Evolutionary conservation across 2,329 filamentous ascomycete genomes (phyloP), one percentile per base, ranked within the genome.

Genomic region (Claviceps fusiformis): DNA sequence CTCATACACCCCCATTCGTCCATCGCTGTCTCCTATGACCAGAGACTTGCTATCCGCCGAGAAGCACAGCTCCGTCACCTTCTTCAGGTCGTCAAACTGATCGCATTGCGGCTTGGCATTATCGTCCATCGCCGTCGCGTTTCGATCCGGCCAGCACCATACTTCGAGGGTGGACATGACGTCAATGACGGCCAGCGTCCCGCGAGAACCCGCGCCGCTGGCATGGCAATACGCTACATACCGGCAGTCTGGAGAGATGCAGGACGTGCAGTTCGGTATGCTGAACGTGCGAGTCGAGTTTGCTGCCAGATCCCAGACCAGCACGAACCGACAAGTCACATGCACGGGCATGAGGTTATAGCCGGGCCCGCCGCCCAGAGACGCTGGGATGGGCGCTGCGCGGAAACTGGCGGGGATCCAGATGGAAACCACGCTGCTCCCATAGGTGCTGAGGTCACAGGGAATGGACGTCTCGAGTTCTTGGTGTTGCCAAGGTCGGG

Each of bases 381-480:
- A 51, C 3, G 62, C 60, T 3, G 65, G 59, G 9, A 63, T 62
- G 1, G 65, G 63, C 8, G 71, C 62, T 11, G 67, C 65, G 15
- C 65, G 66, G 58, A 69, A 71, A 35, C 60, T 64, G 5, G 71
- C 69, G 0, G 70, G 69, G 49, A 72, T 70, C 71, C 71, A 73
- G 31, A 73, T 68, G 8, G 70, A 73, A 0, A 72, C 67, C 6
- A 68, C 67, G 0, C 68, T 62, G 55, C 65, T 69, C 19, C 70
- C 71, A 56, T 72, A 71, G 0, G 70, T 68, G 3, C 63, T 63
- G 2, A 73, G 63, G 19, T 67, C 65, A 11, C 62, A 65, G 1
- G 71, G 70, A 2, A 73, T 63, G 3, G 71, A 70, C 5, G 70
- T 71, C 37, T 71, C 69, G 15, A 73, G 63, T 57, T 71, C 70